Conservation (phyloP, 2,329 filamentous ascomycete genomes). For the Elsinoe batatas region DNA sequence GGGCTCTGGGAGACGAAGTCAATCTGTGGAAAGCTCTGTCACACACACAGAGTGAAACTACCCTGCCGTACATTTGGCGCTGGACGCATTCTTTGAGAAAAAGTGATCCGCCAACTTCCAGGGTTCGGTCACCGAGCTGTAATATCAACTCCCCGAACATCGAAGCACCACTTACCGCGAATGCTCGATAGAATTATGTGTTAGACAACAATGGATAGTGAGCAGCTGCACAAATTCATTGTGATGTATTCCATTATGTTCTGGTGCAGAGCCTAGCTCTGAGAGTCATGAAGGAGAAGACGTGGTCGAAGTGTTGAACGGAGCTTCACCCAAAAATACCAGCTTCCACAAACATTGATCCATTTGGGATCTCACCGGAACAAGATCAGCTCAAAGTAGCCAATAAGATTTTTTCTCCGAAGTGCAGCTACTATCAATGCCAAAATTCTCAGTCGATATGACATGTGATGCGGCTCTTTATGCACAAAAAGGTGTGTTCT, state of each 20-base stretch:
- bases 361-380: no score
- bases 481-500: background rate
- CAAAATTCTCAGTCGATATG: background rate
- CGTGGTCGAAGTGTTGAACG: no score
- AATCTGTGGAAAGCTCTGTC: background rate
- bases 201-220: background rate
- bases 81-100: background rate
- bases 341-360: no score
- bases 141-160: background rate
- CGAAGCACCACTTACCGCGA: background rate
- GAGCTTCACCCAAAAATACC: no score
- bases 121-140: slow-evolving; percentile 9
- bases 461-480: background rate
- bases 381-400: no score
- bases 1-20: background rate
- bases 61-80: background rate
- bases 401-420: no score
- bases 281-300: background rate
- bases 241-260: no score
- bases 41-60: background rate
- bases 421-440: no score
- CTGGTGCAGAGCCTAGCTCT: background rate
- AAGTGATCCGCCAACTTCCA: background rate
- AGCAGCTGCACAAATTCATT: background rate
- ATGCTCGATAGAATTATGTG: background rate